phyloP scores from a whole-genome alignment of 1,284 basidiomycete species.

The Sanghuangporus baumii region DNA sequence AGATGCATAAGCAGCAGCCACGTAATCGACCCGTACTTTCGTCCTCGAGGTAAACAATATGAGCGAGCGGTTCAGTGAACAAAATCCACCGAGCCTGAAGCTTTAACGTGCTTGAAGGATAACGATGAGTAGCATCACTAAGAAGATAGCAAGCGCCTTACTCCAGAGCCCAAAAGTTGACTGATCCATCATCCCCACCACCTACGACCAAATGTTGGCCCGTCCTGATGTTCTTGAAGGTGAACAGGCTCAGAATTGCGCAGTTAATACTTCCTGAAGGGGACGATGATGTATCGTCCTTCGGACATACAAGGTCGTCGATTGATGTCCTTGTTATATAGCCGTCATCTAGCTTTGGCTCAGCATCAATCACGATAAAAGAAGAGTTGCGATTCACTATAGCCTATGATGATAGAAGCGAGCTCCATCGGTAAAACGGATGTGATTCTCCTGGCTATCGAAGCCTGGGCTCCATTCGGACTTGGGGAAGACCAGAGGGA shows the following conservation, averaged over 20 bases:
- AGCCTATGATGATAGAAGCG: constrained; percentile 52
- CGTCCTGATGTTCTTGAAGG: constrained; percentile 49
- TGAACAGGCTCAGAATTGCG: constrained; percentile 44
- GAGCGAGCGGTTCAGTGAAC: constrained; percentile 58
- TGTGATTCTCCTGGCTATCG: constrained; percentile 29
- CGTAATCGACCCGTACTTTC: constrained; percentile 55
- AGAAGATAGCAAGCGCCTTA: constrained; percentile 27
- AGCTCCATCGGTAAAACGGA: constrained; percentile 53
- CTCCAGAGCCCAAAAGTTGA: constrained; percentile 66
- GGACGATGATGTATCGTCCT: constrained; percentile 2
- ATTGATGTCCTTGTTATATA: constrained; percentile 39
- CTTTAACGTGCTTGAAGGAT: constrained; percentile 45
- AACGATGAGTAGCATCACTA: background rate
- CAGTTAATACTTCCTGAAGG: constrained; percentile 39
- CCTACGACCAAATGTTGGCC: constrained; percentile 58
- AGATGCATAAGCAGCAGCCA: constrained; percentile 70
- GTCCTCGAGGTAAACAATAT: constrained; percentile 53
- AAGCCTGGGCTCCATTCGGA: background rate
- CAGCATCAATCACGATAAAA: background rate
- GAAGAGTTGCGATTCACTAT: constrained; percentile 38
- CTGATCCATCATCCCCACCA: constrained; percentile 69
- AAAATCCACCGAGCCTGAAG: constrained; percentile 63
- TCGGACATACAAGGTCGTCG: constrained; percentile 23
- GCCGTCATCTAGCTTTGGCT: constrained; percentile 49
- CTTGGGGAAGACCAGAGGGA: constrained; percentile 2